phyloP scores from a whole-genome alignment of 768 basidiomycete genomes.

The Lentinula raphanica region DNA sequence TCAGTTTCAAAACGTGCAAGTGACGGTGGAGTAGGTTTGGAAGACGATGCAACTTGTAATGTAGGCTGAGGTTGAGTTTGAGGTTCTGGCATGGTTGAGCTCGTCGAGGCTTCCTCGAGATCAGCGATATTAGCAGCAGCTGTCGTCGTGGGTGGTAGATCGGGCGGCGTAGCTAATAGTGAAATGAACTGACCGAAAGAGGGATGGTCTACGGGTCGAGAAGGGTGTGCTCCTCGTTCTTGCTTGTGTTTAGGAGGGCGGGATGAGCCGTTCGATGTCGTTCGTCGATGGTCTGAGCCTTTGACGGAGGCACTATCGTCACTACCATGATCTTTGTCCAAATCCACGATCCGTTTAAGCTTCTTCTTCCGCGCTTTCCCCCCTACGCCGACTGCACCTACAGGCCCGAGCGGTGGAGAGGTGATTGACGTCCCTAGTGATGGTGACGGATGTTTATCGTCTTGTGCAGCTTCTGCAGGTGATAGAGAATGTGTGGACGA shows the following conservation, averaged over 20 bases:
- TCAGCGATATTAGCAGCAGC: not conserved
- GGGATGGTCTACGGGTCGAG: not conserved
- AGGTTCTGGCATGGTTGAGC: not conserved
- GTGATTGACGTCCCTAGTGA: slow-evolving; percentile 35
- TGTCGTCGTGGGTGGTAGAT: not conserved
- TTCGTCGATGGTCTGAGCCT: slow-evolving; percentile 24
- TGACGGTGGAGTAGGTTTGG: not conserved
- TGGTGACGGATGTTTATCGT: slow-evolving; percentile 21
- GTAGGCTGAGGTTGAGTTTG: not conserved
- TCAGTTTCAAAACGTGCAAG: not conserved
- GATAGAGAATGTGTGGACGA: slow-evolving; percentile 17
- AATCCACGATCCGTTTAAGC: slow-evolving; percentile 72
- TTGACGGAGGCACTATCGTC: slow-evolving; percentile 21
- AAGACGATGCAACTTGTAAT: no score
- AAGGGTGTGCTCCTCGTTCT: slow-evolving; percentile 8
- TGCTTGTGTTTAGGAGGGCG: slow-evolving; percentile 19
- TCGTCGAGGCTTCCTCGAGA: not conserved
- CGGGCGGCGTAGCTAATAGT: not conserved
- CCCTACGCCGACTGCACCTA: slow-evolving; percentile 27
- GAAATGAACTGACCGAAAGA: slow-evolving; percentile 6
- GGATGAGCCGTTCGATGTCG: slow-evolving; percentile 26
- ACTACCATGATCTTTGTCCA: slow-evolving; percentile 48
- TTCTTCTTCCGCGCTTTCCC: slow-evolving; percentile 52
- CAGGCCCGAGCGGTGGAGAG: slow-evolving; percentile 40
- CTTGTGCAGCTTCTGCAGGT: slow-evolving; percentile 9